phyloP scores from a whole-genome alignment of 768 basidiomycete species.

The Mycena galericulata region DNA sequence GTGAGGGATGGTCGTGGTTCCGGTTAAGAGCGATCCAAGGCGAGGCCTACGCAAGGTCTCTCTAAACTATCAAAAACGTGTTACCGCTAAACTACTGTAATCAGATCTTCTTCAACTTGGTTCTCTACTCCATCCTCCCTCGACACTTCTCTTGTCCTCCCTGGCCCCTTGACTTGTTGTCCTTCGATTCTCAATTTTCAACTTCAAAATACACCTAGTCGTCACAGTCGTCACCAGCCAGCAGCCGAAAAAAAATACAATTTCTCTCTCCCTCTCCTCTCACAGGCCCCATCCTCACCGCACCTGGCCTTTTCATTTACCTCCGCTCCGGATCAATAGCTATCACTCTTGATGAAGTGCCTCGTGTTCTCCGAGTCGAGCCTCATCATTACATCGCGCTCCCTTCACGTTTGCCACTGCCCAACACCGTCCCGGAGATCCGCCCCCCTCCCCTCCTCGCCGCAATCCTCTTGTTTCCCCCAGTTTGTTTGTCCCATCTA shows the following conservation, averaged over 20 bases:
- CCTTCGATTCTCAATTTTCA: no score
- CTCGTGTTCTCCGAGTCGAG: slow-evolving; percentile 33
- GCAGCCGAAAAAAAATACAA: no score
- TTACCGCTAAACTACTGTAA: background rate
- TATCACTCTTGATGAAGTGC: slow-evolving; percentile 25
- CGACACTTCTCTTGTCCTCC: no score
- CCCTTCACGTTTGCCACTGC: slow-evolving; percentile 2
- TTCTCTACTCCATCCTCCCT: no score
- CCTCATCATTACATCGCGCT: slow-evolving; percentile 14
- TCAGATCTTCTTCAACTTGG: background rate
- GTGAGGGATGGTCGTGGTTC: slow-evolving; percentile 32
- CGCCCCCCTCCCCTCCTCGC: background rate
- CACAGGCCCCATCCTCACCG: background rate
- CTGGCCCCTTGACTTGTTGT: no score
- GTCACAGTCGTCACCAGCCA: background rate
- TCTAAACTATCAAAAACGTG: slow-evolving; percentile 23
- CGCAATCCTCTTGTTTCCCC: background rate
- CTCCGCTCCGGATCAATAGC: slow-evolving; percentile 23
- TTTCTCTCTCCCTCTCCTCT: background rate
- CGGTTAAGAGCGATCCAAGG: slow-evolving; percentile 25
- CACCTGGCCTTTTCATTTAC: slow-evolving; percentile 1
- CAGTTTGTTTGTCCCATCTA: background rate
- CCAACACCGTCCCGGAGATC: slow-evolving; percentile 7
- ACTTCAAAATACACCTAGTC: no score
- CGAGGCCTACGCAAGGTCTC: background rate